phyloP scores from a whole-genome alignment of 306 rosid genomes.

The Prunus mongolica region DNA sequence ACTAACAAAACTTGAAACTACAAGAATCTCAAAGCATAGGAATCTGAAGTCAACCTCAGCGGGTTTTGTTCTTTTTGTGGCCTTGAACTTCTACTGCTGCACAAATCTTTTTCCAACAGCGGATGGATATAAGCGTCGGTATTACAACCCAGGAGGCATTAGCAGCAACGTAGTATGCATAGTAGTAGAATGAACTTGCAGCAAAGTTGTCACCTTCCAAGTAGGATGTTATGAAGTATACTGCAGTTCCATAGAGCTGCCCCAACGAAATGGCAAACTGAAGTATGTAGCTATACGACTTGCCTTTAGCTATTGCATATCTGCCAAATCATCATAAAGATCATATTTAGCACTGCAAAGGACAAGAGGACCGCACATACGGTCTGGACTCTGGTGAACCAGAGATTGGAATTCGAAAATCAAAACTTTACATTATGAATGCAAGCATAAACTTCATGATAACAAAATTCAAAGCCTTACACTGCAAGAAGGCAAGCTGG shows the following conservation, averaged over 20 bases:
- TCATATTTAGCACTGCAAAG: not conserved
- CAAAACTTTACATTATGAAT: not conserved
- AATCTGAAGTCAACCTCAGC: constrained; percentile 35
- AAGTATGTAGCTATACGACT: constrained; percentile 72
- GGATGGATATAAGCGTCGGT: constrained; percentile 56
- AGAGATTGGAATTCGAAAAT: not conserved
- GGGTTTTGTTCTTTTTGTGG: constrained; percentile 65
- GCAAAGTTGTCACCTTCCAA: constrained; percentile 83
- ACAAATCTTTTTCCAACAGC: constrained; percentile 78
- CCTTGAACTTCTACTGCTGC: constrained; percentile 43
- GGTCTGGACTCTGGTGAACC: not conserved
- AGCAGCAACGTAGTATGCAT: constrained; percentile 67
- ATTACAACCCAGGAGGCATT: constrained; percentile 72
- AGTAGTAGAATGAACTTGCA: constrained; percentile 55
- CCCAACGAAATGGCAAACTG: constrained; percentile 84
- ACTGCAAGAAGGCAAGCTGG: constrained; percentile 78
- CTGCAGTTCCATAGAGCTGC: constrained; percentile 72
- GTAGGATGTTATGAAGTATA: constrained; percentile 61
- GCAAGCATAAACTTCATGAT: not conserved
- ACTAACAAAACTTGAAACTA: not conserved
- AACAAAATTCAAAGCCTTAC: constrained; percentile 44
- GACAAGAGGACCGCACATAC: not conserved
- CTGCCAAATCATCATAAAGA: constrained; percentile 33
- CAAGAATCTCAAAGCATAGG: not conserved
- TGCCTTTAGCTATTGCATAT: constrained; percentile 69